Evolutionary conservation across 1,284 basidiomycete species (phyloP), one percentile per base, ranked within the genome.

Genomic region (Heterobasidion irregulare): DNA sequence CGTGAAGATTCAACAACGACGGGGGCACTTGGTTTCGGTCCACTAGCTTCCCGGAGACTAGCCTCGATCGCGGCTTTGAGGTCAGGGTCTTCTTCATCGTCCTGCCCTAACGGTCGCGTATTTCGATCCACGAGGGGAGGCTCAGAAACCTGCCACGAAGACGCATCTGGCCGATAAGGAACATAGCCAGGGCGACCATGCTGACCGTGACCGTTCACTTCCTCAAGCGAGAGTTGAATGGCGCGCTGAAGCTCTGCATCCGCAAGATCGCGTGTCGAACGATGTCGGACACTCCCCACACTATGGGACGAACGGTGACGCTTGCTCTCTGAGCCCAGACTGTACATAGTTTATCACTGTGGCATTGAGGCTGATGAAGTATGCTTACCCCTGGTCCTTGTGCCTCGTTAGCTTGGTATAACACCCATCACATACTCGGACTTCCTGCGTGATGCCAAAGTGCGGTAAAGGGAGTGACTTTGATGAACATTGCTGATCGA

Each of bases 1-100:
- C 75, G 69, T 33, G 80, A 72, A 7, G 81, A 79, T 53, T 85
- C 80, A 3, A 80, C 64, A 9, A 76, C 82, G 3, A 79, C 65
- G 1, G 92, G 92, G 0, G 91, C 92, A 63, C 88, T 92, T 1
- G 92, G 85, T 57, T 77, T 82, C 0, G 88, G 86, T 8, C 86
- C 84, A 58, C 83, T 86, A 33, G 86, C 86, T 64, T 99, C 97
- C 10, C 86, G 79, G 61, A 99, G 70, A 66, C 91, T 94, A 0
- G 97, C 97, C 65, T 98, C 95, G 57, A 99, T 99, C 0, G 97
- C 97, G 12, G 96, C 91, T 54, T 81, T 84, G 19, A 99, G 75
- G 61, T 99, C 94, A 9, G 92, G 90, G 67, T 98, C 90, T 49
- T 95, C 94, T 19, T 94, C 92, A 12, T 83, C 86, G 6, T 72